Conservation (phyloP, 2,329 filamentous ascomycete species). For the Plectosphaerella cucumerina region DNA sequence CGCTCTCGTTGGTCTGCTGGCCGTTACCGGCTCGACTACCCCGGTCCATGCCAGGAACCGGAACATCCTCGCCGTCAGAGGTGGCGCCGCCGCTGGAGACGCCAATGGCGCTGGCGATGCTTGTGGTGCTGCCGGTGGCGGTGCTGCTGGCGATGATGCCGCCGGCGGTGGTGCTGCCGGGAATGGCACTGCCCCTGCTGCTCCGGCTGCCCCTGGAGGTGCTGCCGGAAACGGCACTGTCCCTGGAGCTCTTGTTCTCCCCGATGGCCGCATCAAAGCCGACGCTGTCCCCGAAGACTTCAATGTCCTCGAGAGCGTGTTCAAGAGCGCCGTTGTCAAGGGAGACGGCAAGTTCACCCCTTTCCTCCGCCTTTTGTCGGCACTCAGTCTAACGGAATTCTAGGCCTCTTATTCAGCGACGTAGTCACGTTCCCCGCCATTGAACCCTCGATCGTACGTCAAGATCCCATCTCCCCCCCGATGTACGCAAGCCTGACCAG, state of each 20-base stretch:
- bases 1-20: slow-evolving; percentile 6
- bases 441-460: slow-evolving; percentile 7
- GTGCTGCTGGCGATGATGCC: neutral
- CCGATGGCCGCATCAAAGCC: slow-evolving; percentile 14
- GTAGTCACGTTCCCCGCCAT: slow-evolving; percentile 11
- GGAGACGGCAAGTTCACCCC: slow-evolving; percentile 12
- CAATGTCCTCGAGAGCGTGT: slow-evolving; percentile 15
- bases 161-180: slow-evolving; percentile 1
- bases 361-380: too few relatives aligned
- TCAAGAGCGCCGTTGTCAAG: slow-evolving; percentile 20
- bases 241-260: slow-evolving; percentile 9
- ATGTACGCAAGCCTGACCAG: neutral
- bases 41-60: neutral
- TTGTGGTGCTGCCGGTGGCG: neutral
- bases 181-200: slow-evolving; percentile 4
- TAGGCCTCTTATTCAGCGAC: slow-evolving; percentile 11
- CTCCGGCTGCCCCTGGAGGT: neutral
- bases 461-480: neutral
- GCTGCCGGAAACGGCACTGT: neutral
- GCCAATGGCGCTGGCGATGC: neutral
- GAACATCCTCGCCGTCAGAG: neutral
- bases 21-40: slow-evolving; percentile 5
- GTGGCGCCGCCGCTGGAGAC: neutral
- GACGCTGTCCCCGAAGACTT: slow-evolving; percentile 13
- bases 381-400: neutral